These are phyloP conservation scores for Ceriops tagal DNA, from an alignment of 345 rosid genomes.

Conservation along the genomic window DNA sequence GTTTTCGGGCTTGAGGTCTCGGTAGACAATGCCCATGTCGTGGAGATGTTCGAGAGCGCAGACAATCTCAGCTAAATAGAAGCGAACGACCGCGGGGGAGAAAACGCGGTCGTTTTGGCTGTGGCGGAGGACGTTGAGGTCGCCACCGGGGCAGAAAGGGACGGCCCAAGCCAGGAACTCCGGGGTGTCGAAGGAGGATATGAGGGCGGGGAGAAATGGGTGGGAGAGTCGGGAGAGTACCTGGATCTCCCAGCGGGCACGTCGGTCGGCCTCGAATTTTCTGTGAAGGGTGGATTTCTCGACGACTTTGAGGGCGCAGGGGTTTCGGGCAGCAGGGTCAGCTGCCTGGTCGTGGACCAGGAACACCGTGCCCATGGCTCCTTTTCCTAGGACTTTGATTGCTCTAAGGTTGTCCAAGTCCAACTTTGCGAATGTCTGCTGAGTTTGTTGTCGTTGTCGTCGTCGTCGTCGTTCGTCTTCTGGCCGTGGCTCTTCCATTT, in stretches of 20 bases:
- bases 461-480: not conserved
- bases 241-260: slow-evolving; percentile 80
- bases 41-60: slow-evolving; percentile 85
- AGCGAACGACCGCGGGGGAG: slow-evolving; percentile 65
- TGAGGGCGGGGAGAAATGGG: slow-evolving; percentile 76
- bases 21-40: slow-evolving; percentile 62
- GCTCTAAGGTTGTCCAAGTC: slow-evolving; percentile 52
- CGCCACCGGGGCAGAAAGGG: slow-evolving; percentile 92
- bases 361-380: slow-evolving; percentile 92
- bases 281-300: slow-evolving; percentile 48
- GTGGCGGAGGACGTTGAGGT: slow-evolving; percentile 77
- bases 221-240: slow-evolving; percentile 57
- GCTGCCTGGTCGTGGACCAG: slow-evolving; percentile 51
- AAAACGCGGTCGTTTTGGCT: slow-evolving; percentile 76
- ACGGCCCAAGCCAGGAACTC: slow-evolving; percentile 79
- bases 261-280: slow-evolving; percentile 59
- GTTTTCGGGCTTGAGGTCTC: slow-evolving; percentile 93
- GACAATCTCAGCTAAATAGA: slow-evolving; percentile 79
- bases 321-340: slow-evolving; percentile 46
- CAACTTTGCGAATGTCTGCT: slow-evolving; percentile 17
- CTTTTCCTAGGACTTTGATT: slow-evolving; percentile 71
- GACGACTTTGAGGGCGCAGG: slow-evolving; percentile 79
- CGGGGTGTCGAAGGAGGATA: slow-evolving; percentile 54
- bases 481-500: slow-evolving; percentile 18
- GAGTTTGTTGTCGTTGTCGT: not conserved